Conservation (phyloP, 345 rosid species). For the Citrus maxima region DNA sequence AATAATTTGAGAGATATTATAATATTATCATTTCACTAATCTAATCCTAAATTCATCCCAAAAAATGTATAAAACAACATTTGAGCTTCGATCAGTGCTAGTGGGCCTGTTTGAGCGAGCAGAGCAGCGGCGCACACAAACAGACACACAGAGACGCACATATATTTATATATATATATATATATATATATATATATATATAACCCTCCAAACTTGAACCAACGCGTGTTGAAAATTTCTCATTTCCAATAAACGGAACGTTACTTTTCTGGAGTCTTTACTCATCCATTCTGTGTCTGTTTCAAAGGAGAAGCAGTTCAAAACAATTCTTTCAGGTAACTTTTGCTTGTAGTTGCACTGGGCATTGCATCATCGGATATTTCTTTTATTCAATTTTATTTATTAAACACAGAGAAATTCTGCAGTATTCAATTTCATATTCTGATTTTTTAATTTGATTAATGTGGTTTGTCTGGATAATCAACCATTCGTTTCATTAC, state of each 20-base stretch:
- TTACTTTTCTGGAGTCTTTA: neutral
- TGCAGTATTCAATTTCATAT: neutral
- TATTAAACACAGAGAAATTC: too few relatives aligned
- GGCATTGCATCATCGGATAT: neutral
- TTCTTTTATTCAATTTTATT: neutral
- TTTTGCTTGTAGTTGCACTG: neutral
- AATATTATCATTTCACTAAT: too few relatives aligned
- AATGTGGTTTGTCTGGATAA: too few relatives aligned
- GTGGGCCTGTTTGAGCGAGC: neutral
- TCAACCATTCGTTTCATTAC: too few relatives aligned
- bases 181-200: too few relatives aligned
- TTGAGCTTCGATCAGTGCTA: neutral
- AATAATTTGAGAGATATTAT: too few relatives aligned
- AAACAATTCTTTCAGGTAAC: neutral
- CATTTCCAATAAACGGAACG: neutral
- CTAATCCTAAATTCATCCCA: too few relatives aligned
- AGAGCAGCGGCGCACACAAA: neutral
- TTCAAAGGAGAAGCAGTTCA: neutral
- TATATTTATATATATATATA: too few relatives aligned
- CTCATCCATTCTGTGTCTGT: neutral
- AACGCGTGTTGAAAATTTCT: slow-evolving; percentile 1
- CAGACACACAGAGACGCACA: too few relatives aligned
- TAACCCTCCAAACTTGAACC: neutral
- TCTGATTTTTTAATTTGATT: neutral
- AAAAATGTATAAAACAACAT: too few relatives aligned